phyloP scores from a whole-genome alignment of 2,329 filamentous ascomycete species.

The Penicillium glabrum region DNA sequence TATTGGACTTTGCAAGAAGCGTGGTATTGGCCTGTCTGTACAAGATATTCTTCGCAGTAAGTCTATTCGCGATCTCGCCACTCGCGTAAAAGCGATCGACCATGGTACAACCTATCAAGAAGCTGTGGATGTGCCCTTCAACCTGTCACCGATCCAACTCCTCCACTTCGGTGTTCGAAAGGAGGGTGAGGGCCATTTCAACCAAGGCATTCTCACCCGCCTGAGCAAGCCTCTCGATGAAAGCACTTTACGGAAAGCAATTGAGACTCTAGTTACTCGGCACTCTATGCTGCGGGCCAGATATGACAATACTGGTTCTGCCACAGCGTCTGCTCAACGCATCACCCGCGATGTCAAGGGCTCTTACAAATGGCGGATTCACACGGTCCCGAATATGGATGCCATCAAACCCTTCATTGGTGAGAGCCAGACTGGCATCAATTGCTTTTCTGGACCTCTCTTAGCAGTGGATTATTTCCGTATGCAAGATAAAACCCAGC shows the following conservation, averaged over 20 bases:
- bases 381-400: constrained; percentile 18
- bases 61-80: constrained; percentile 43
- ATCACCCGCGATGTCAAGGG: constrained; percentile 30
- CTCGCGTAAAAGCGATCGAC: constrained; percentile 30
- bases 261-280: constrained; percentile 32
- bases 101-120: constrained; percentile 36
- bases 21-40: constrained; percentile 47
- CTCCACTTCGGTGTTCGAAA: constrained; percentile 37
- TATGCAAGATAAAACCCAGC: constrained; percentile 30
- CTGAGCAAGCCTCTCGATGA: constrained; percentile 28
- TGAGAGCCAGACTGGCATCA: constrained; percentile 34
- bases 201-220: constrained; percentile 38
- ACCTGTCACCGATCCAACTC: constrained; percentile 39
- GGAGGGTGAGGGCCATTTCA: constrained; percentile 38
- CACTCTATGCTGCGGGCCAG: constrained; percentile 42
- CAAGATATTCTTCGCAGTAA: constrained; percentile 51
- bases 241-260: constrained; percentile 23
- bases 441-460: constrained; percentile 39
- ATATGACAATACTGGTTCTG: constrained; percentile 22
- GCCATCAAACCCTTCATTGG: constrained; percentile 26
- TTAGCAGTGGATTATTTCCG: constrained; percentile 46
- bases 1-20: constrained; percentile 48
- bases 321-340: constrained; percentile 24
- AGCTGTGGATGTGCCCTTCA: constrained; percentile 30
- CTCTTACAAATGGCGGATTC: constrained; percentile 29